These are phyloP conservation scores for Collybiopsis confluens DNA, from an alignment of 768 basidiomycete genomes.

Conservation along the genomic window DNA sequence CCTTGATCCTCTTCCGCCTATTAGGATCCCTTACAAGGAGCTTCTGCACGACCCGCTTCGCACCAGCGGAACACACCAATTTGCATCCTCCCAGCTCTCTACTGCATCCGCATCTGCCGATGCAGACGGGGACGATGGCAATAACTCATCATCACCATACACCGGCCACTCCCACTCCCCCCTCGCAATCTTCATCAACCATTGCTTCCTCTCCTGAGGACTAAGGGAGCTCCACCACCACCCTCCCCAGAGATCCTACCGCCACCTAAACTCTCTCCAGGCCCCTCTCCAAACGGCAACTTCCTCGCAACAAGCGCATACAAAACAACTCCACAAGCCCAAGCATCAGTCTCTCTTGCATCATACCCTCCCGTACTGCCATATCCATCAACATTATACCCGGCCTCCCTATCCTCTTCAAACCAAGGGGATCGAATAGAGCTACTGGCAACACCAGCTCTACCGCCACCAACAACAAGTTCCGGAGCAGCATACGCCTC, in stretches of 20 bases:
- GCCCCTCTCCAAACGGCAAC: slow-evolving; percentile 69
- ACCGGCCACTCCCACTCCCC: slow-evolving; percentile 76
- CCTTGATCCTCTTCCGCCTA: slow-evolving; percentile 55
- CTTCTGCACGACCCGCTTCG: slow-evolving; percentile 50
- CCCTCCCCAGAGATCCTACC: slow-evolving; percentile 19
- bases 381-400: slow-evolving; percentile 3
- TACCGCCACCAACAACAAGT: slow-evolving; percentile 47
- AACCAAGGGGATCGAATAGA: not conserved
- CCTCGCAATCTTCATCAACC: slow-evolving; percentile 77
- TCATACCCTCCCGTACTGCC: slow-evolving; percentile 57
- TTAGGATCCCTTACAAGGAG: slow-evolving; percentile 69
- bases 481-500: slow-evolving; percentile 88
- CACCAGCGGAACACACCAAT: slow-evolving; percentile 38
- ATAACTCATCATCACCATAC: not conserved
- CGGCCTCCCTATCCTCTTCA: not conserved
- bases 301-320: slow-evolving; percentile 69
- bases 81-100: slow-evolving; percentile 29
- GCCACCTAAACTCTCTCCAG: slow-evolving; percentile 18
- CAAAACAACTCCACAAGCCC: slow-evolving; percentile 87
- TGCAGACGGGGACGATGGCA: not conserved
- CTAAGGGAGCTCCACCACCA: slow-evolving; percentile 17
- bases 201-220: slow-evolving; percentile 41
- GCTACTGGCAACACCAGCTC: slow-evolving; percentile 14
- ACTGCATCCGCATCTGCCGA: not conserved
- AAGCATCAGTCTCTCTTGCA: slow-evolving; percentile 80